Base-by-base conservation (phyloP, 768 basidiomycete species). In the Paxillus involutus region DNA sequence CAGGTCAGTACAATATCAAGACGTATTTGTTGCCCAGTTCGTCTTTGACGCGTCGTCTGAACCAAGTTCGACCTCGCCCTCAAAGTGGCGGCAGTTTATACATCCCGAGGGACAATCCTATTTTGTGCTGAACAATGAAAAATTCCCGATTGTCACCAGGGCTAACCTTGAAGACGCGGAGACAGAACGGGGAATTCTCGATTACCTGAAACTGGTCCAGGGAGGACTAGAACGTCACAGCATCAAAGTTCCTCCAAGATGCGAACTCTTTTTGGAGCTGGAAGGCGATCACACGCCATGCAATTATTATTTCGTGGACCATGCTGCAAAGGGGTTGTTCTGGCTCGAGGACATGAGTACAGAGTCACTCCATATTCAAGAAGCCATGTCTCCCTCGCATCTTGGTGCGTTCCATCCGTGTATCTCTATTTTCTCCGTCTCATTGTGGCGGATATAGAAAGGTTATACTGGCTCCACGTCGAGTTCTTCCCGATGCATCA, bases 401-500 rank as follows among this genome's bases (percentile, higher is more conserved):
- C 68, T 84, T 19, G 74, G 84, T 85, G 47, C 59, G 81, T 70
- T 10, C 19, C n/a, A 8, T 37, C n/a, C n/a, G 11, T 10, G 11
- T 29, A 14, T 26, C 16, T 19, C 26, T 17, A 16, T 59, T 29
- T 40, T 16, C 43, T 40, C 33, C 9, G n/a, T 53, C 47, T 62
- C 30, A 62, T 41, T n/a, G 14, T 19, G 56, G 71, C 14, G 72
- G 73, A 4, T 59, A n/a, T 86, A 7, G 74, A 82, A 44, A 75
- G 76, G 24, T 68, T 81, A 14, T 88, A 83, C 53, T 88, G 86
- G 86, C 61, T 61, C 1, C 86, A 89, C 55, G 66, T 85, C 16
- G 85, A 87, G 59, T 79, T 73, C 55, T 86, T 83, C 63, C 84
- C 83, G 0, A 81, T 80, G 70, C 86, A 88, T 62, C 61, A 76